Evolutionary conservation across 164 flowering plant species (phyloP), one percentile per base, ranked within the genome.

Genomic region (Litsea cubeba): DNA sequence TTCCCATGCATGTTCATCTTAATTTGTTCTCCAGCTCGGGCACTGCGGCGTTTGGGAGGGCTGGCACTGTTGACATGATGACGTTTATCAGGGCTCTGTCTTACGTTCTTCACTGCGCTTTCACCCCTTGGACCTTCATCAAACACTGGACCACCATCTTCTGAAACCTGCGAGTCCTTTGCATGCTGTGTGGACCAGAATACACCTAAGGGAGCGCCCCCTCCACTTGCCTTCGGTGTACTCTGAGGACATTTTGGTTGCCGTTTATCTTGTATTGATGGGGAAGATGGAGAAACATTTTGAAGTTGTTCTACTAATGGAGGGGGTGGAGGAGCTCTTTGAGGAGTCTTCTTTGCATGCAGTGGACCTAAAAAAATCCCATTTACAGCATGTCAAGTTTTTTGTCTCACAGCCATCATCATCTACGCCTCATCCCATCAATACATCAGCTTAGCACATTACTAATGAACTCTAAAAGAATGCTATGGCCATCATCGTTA

Each of bases 181-280:
- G 95, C 97, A 83, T 96, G 97, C 72, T 83, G 90, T 60, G 93
- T 89, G 69, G 93, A 85, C 98, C 97, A 96, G 82, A 96, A 96
- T 46, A 95, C 91, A 80, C 99, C 99, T 62, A 93, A 68, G 6
- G 85, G 82, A 60, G 85, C 85, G 12, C 82, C 81, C 78, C 78
- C 79, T 65, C 85, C 89, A 75, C 79, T 78, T 28, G 74, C 78
- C 71, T 66, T 82, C 5, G 88, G 68, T 58, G 75, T 57, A 50
- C 51, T 71, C 26, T 54, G 75, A 22, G 46, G 23, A 28, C 57
- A 20, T 57, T 32, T 74, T 50, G 46, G 20, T 20, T 66, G 26
- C 25, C 68, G 57, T 54, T 49, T 26, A 0, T 70, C 72, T 26
- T 70, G 50, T 3, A 51, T 23, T 24, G 72, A 70, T 24, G 15